Conservation (phyloP, 2,329 filamentous ascomycete genomes). For the Paramyrothecium roridum region DNA sequence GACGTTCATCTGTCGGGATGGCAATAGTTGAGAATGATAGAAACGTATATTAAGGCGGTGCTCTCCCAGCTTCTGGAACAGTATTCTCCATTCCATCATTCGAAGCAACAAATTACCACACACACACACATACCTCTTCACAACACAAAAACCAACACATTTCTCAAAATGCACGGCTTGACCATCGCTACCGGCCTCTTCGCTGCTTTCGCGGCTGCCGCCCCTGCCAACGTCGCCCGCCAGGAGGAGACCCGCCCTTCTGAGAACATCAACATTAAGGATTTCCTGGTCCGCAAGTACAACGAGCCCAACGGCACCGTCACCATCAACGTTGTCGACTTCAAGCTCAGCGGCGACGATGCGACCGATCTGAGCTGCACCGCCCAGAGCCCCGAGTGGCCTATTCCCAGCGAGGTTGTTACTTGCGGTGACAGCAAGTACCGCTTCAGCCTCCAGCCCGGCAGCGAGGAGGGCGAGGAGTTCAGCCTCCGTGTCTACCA, state of each 20-base stretch:
- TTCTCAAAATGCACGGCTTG: slow-evolving; percentile 18
- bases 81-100: too few relatives aligned
- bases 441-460: slow-evolving; percentile 19
- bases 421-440: slow-evolving; percentile 23
- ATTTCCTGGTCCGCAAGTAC: slow-evolving; percentile 18
- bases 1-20: not conserved
- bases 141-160: not conserved
- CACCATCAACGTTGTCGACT: slow-evolving; percentile 11
- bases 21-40: too few relatives aligned
- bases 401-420: slow-evolving; percentile 12
- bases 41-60: too few relatives aligned
- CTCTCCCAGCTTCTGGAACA: too few relatives aligned
- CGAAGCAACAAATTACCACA: too few relatives aligned
- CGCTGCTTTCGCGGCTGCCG: slow-evolving; percentile 15
- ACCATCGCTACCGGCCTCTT: slow-evolving; percentile 12
- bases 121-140: not conserved
- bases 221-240: slow-evolving; percentile 6
- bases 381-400: slow-evolving; percentile 10
- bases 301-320: not conserved
- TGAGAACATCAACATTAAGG: slow-evolving; percentile 19
- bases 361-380: slow-evolving; percentile 11
- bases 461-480: slow-evolving; percentile 5
- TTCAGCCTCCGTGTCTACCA: slow-evolving; percentile 18
- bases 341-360: slow-evolving; percentile 15
- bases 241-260: not conserved